Evolutionary conservation across 2,329 filamentous ascomycete species (phyloP), one percentile per base, ranked within the genome.

Genomic region (Fusarium liriodendri): DNA sequence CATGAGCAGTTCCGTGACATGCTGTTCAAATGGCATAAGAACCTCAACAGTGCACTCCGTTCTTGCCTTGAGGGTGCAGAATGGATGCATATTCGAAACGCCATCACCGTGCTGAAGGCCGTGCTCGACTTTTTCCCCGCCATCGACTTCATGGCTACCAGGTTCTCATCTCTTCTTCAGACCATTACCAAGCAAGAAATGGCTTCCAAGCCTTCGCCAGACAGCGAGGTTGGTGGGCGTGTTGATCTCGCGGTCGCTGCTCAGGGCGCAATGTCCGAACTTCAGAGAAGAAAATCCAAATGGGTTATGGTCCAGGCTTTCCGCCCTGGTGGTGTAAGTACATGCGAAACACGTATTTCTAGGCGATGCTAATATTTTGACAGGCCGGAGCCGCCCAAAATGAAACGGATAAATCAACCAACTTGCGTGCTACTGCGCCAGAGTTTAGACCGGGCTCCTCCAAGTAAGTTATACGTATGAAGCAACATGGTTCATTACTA

Each of bases 81-180:
- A 83, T 99, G 97, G 89, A 98, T 98, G 93, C 95, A 98, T 82
- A 97, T 98, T 80, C 92, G 96, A 64, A 99, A 99, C 80, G 95
- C 95, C 52, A 97, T 98, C 75, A 97, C 93, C 67, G 88, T 98
- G 5, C 87, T 99, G 68, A 97, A 97, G 80, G 89, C 90, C 13
- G 88, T 98, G 57, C 89, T 94, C 27, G 91, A 95, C 60, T 89
- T 91, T 78, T 99, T 98, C 87, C 97, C 97, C 5, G 93, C 92
- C 18, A 90, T 98, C 67, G 95, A 97, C 79, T 97, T 95, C 82
- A 96, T 97, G 88, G 97, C 94, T 37, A 87, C 86, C 42, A 88
- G 89, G 74, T 91, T 92, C 70, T 87, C 89, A 35, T 85, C 88
- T 38, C 88, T 93, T 75, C 86, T 94, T 22, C 89, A 91, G 74